Percentiles rank a stretch among this genome's conserved stretches.
These are phyloP conservation scores for Rhizomucor pusillus DNA, from an alignment of 371 early-diverging fungal species.

Conservation along the genomic window DNA sequence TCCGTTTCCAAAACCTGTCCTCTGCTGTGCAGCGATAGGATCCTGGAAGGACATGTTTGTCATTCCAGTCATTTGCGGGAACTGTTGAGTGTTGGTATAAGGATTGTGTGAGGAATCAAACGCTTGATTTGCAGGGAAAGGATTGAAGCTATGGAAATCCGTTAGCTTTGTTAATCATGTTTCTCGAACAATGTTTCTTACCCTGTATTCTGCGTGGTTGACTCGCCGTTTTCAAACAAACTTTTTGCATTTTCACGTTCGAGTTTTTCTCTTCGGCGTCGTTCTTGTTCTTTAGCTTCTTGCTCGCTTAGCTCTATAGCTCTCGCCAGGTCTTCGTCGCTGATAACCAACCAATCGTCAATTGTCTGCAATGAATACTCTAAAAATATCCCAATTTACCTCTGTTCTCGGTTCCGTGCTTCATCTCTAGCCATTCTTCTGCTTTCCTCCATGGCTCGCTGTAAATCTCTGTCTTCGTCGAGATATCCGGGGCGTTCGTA, in stretches of 20 bases:
- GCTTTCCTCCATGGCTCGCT: slow-evolving; percentile 79
- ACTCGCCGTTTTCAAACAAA: slow-evolving; percentile 18
- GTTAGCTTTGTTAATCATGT: background rate
- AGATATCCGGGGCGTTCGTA: slow-evolving; percentile 21
- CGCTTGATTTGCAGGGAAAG: slow-evolving; percentile 20
- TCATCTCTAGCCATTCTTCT: slow-evolving; percentile 38
- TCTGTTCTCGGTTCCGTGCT: slow-evolving; percentile 21
- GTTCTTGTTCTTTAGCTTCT: slow-evolving; percentile 38
- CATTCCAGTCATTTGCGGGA: slow-evolving; percentile 8
- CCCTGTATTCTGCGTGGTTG: background rate
- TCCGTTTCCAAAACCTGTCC: background rate
- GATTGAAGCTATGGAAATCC: slow-evolving; percentile 16
- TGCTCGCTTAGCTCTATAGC: slow-evolving; percentile 42
- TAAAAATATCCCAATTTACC: background rate
- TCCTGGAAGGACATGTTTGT: slow-evolving; percentile 10
- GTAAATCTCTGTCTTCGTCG: slow-evolving; percentile 79
- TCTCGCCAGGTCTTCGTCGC: slow-evolving; percentile 42
- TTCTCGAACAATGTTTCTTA: background rate
- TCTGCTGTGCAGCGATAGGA: slow-evolving; percentile 22
- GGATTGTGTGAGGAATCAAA: slow-evolving; percentile 6
- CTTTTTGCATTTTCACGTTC: slow-evolving; percentile 47
- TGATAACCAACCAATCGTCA: slow-evolving; percentile 1
- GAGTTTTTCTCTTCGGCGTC: slow-evolving; percentile 24
- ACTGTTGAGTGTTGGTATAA: background rate
- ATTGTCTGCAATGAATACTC: background rate